A percentile compares a stretch with the other conserved stretches of the same genome.
phyloP scores from a whole-genome alignment of 1,284 basidiomycete species.

The Rhodofomes roseus region DNA sequence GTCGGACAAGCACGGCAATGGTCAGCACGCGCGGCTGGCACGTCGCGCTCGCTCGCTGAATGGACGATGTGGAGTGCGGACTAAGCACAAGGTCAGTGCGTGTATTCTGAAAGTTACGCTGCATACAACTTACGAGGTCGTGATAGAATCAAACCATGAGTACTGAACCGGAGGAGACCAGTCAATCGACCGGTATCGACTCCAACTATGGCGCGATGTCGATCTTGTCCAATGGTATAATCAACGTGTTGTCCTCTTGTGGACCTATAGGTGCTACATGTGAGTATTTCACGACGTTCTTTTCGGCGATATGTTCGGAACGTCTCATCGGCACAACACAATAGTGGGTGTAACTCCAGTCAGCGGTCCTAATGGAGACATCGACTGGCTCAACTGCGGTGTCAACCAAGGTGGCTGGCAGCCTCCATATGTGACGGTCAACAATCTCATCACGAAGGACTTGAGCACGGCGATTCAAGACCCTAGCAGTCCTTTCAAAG shows the following conservation, averaged over 20 bases:
- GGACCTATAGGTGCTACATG: conserved; percentile 25
- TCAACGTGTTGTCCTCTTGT: conserved; percentile 23
- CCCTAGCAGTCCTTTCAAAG: conserved; percentile 53
- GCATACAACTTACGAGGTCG: background rate
- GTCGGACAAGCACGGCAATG: conserved; percentile 29
- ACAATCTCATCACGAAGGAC: conserved; percentile 50
- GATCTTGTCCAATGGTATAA: conserved; percentile 10
- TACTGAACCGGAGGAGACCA: no score
- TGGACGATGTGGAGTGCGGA: conserved; percentile 1
- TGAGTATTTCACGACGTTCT: conserved; percentile 11
- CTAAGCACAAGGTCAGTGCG: background rate
- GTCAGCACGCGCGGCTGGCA: conserved; percentile 5
- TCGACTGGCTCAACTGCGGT: conserved; percentile 81
- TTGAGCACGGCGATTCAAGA: conserved; percentile 49
- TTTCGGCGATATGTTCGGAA: background rate
- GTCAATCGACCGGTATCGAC: background rate
- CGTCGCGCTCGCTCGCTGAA: conserved; percentile 1
- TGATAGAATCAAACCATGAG: background rate
- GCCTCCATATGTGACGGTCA: conserved; percentile 53
- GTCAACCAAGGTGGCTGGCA: conserved; percentile 58
- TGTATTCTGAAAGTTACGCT: background rate
- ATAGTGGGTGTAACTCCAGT: conserved; percentile 45
- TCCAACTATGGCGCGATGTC: background rate
- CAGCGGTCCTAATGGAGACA: conserved; percentile 69
- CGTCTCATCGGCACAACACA: background rate